Conservation (phyloP, 805 yeast species). For the Phaffomyces thermotolerans region DNA sequence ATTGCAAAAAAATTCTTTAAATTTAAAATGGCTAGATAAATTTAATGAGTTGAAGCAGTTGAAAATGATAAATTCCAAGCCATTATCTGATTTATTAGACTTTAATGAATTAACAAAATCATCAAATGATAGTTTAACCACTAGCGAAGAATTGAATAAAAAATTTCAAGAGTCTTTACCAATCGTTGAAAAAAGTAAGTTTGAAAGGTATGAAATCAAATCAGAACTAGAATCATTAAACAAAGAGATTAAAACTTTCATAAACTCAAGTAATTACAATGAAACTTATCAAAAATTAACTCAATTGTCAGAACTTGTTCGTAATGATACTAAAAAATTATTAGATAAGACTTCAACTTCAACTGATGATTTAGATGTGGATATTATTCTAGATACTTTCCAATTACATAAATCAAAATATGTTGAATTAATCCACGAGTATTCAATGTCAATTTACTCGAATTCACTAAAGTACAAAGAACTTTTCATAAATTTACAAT, state of each 20-base stretch:
- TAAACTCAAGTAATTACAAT: slow-evolving; percentile 14
- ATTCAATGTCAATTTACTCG: slow-evolving; percentile 30
- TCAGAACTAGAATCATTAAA: slow-evolving; percentile 35
- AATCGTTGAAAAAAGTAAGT: slow-evolving; percentile 31
- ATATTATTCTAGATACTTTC: slow-evolving; percentile 19
- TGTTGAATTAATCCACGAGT: slow-evolving; percentile 26
- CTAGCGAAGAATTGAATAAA: slow-evolving; percentile 15
- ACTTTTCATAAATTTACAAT: slow-evolving; percentile 25
- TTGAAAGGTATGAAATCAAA: slow-evolving; percentile 31
- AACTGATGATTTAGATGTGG: slow-evolving; percentile 15
- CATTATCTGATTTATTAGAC: slow-evolving; percentile 12
- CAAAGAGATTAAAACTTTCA: slow-evolving; percentile 29
- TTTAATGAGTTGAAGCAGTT: slow-evolving; percentile 8
- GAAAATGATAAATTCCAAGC: slow-evolving; percentile 4
- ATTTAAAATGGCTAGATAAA: slow-evolving; percentile 16
- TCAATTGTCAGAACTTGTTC: slow-evolving; percentile 14
- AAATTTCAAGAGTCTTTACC: slow-evolving; percentile 24
- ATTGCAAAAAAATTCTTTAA: slow-evolving; percentile 35
- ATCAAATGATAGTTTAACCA: slow-evolving; percentile 20
- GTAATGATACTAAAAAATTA: slow-evolving; percentile 18
- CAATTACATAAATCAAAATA: slow-evolving; percentile 20
- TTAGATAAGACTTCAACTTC: slow-evolving; percentile 9
- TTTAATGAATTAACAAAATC: slow-evolving; percentile 22
- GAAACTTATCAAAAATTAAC: slow-evolving; percentile 16
- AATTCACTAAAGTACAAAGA: slow-evolving; percentile 28